Evolutionary conservation across 2,329 filamentous ascomycete species (phyloP), one percentile per base, ranked within the genome.

Genomic region (Trichoderma aggressivum): DNA sequence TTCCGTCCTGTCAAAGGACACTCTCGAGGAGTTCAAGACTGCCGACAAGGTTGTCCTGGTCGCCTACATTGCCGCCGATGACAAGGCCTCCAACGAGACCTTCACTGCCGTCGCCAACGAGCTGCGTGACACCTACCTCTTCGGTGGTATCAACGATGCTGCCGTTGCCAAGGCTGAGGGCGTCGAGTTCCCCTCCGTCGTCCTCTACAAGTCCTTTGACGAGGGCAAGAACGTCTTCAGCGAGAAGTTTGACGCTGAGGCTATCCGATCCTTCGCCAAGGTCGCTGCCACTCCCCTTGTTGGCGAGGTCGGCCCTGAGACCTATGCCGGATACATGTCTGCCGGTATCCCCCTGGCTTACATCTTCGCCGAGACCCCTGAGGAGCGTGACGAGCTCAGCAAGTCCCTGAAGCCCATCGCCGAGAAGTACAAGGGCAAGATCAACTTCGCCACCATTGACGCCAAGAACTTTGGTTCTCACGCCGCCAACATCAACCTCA

Each of bases 401-500:
- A 89, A 91, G 75, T 86, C 89, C 74, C 87, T 99, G 79, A 97
- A 94, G 88, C 87, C 93, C 75, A 83, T 99, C 75, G 96, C 96
- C 73, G 89, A 97, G 86, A 92, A 95, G 86, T 90, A 94, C 88
- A 95, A 94, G 85, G 95, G 96, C 84, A 90, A 90, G 82, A 89
- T 99, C 86, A 98, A 97, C 91, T 97, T 99, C 82, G 96, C 94
- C 75, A 98, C 94, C 79, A 98, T 99, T 78, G 96, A 99, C 80
- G 94, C 96, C 76, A 93, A 93, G 87, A 84, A 92, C 73, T 99
- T 97, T 80, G 96, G 96, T 81, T 94, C 95, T 76, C 96, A 99
- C 85, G 94, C 94, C 76, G 90, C 89, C 79, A 99, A 99, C 90
- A 89, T 99, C 77, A 99, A 99, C 90, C 92, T 99, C 74, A 94